These are phyloP conservation scores for Curvularia hawaiiensis DNA, from an alignment of 2,329 filamentous ascomycete genomes.

Conservation along the genomic window DNA sequence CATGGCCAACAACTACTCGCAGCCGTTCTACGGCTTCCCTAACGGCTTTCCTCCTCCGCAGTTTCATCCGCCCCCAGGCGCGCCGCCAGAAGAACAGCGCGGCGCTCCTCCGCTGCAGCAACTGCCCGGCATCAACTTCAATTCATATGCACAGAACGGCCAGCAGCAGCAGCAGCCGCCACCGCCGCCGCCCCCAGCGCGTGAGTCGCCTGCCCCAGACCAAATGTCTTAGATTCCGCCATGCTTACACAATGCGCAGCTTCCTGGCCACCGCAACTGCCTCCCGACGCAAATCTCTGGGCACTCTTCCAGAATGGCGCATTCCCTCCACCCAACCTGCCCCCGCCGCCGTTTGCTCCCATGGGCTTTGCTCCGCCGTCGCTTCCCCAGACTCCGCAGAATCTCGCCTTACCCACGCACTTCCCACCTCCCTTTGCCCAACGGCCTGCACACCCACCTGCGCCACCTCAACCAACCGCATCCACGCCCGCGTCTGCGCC, in stretches of 20 bases:
- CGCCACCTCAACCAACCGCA: neutral
- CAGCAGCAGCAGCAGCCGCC: no score
- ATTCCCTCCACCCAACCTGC: slow-evolving; percentile 34
- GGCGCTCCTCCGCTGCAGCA: slow-evolving; percentile 14
- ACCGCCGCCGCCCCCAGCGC: slow-evolving; percentile 24
- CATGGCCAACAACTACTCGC: slow-evolving; percentile 42
- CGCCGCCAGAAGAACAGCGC: slow-evolving; percentile 16
- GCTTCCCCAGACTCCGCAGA: slow-evolving; percentile 27
- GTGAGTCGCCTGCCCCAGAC: slow-evolving; percentile 12
- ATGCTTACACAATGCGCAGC: slow-evolving; percentile 16
- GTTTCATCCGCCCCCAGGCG: slow-evolving; percentile 11
- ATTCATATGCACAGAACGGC: slow-evolving; percentile 30
- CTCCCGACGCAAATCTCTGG: slow-evolving; percentile 40
- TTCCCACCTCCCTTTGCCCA: slow-evolving; percentile 19
- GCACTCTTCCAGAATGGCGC: slow-evolving; percentile 35
- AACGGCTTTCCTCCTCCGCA: slow-evolving; percentile 28
- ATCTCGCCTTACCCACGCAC: slow-evolving; percentile 21
- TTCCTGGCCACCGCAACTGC: slow-evolving; percentile 30
- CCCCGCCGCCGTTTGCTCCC: slow-evolving; percentile 18
- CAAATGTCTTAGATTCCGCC: neutral
- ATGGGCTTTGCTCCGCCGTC: slow-evolving; percentile 31
- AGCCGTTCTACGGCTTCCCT: slow-evolving; percentile 32
- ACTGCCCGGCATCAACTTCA: slow-evolving; percentile 33
- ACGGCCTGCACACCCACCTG: slow-evolving; percentile 13
- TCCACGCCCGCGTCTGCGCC: slow-evolving; percentile 7